Base-by-base conservation (phyloP, 495 filamentous ascomycete genomes). In the Clohesyomyces aquaticus region DNA sequence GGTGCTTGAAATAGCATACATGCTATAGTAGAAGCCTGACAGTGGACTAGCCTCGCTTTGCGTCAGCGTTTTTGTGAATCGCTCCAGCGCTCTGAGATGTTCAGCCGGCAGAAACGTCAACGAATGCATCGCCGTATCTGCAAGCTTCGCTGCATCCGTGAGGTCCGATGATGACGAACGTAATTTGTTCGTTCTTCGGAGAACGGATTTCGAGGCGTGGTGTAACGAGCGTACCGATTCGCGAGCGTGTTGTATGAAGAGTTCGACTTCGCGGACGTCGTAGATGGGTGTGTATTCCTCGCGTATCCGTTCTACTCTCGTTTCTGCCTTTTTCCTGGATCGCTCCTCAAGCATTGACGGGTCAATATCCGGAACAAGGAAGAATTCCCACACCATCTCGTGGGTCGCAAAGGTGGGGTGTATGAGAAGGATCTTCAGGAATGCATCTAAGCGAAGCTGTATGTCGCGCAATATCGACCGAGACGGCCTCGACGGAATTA, bases 321-420 rank as follows among this genome's bases (percentile, higher is more conserved):
- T 84, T 68, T 90, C 86, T 2, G 91, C 91, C 75, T 99, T 99
- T 54, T 88, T 83, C 41, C 83, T 86, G 64, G 89, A 94, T 26
- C 95, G 83, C 72, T 96, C 89, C 22, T 88, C 90, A 84, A 98
- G 91, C 84, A 89, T 88, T 16, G 92, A 85, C 2, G 90, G 83
- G 68, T 96, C 91, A 19, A 98, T 82, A 59, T 99, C 95, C 1
- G 95, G 95, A 16, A 98, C 93, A 1, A 99, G 83, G 75, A 99
- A 96, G 77, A 99, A 99, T 69, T 99, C 95, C 95, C 95, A 99
- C 6, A 99, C 80, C 82, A 97, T 90, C 78, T 99, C 95, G 71
- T 98, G 95, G 0, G 90, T 97, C 0, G 91, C 85, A 73, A 99
- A 98, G 4, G 94, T 97, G 2, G 95, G 89, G 71, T 99, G 95